Percentiles rank a stretch among this genome's conserved stretches.
These are phyloP conservation scores for Ustilago loliicola DNA, from an alignment of 1,284 basidiomycete genomes.

Conservation along the genomic window DNA sequence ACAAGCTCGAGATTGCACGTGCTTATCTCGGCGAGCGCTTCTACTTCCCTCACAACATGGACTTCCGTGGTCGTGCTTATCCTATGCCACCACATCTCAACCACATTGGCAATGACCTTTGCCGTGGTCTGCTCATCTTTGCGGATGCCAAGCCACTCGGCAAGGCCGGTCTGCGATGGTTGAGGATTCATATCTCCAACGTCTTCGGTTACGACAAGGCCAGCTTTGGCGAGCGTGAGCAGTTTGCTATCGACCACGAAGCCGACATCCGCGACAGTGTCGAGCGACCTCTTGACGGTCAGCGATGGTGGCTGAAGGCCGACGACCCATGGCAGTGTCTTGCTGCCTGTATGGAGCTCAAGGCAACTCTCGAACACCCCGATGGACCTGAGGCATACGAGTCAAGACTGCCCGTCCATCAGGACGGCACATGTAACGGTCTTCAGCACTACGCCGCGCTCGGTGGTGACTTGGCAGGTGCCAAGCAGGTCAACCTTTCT, in stretches of 20 bases:
- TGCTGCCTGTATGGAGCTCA: constrained; percentile 89
- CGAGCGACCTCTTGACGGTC: constrained; percentile 72
- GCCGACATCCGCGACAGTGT: constrained; percentile 87
- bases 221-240: constrained; percentile 88
- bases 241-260: constrained; percentile 81
- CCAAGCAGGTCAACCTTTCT: constrained; percentile 91
- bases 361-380: constrained; percentile 76
- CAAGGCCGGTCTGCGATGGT: constrained; percentile 82
- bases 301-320: constrained; percentile 80
- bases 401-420: constrained; percentile 90
- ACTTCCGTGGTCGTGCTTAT: constrained; percentile 97
- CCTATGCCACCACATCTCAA: constrained; percentile 95
- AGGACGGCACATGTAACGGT: constrained; percentile 98
- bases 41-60: constrained; percentile 96
- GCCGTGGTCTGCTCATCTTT: constrained; percentile 88
- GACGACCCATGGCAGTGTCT: constrained; percentile 99
- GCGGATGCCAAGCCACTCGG: constrained; percentile 85
- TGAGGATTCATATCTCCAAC: constrained; percentile 94
- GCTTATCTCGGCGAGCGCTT: constrained; percentile 88
- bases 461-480: constrained; percentile 90
- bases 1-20: constrained; percentile 96
- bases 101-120: constrained; percentile 95
- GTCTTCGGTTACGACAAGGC: constrained; percentile 95
- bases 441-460: constrained; percentile 98
- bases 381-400: constrained; percentile 80